A percentile compares a stretch with the other conserved stretches of the same genome.
phyloP scores from a whole-genome alignment of 2,329 filamentous ascomycete species.

The Onygena corvina region DNA sequence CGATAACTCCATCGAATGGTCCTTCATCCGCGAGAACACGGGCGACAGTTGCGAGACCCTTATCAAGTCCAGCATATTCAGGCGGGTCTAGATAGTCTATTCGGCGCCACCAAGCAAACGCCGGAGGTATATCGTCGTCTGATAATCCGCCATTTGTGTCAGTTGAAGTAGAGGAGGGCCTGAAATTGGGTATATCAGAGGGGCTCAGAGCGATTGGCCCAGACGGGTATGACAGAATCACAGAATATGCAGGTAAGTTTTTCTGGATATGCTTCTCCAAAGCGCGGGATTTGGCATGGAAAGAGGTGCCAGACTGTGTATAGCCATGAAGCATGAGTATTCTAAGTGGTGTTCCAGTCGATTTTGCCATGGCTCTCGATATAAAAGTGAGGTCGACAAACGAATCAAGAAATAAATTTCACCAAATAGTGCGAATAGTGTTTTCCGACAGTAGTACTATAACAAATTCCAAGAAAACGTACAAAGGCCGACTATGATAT shows the following conservation, averaged over 20 bases:
- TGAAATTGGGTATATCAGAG: conserved; percentile 58
- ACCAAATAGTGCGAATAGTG: neutral
- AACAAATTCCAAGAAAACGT: neutral
- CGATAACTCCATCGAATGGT: conserved; percentile 64
- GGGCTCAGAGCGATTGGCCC: conserved; percentile 52
- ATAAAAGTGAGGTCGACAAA: neutral
- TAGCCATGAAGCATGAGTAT: conserved; percentile 76
- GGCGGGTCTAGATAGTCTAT: conserved; percentile 48
- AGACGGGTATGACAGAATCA: conserved; percentile 56
- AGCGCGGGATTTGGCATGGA: conserved; percentile 78
- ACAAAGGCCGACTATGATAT: no score
- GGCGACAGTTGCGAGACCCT: conserved; percentile 54
- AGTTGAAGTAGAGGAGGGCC: conserved; percentile 32
- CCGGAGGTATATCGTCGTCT: conserved; percentile 45
- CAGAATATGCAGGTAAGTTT: conserved; percentile 50
- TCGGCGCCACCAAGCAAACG: conserved; percentile 73
- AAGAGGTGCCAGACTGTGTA: conserved; percentile 78
- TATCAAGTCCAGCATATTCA: conserved; percentile 57
- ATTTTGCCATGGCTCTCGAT: conserved; percentile 8
- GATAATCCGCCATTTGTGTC: conserved; percentile 9
- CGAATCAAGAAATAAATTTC: neutral
- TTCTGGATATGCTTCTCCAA: conserved; percentile 71
- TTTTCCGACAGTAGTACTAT: no score
- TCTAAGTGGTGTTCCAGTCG: conserved; percentile 35
- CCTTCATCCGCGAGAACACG: conserved; percentile 49